phyloP scores from a whole-genome alignment of 192 early-diverging fungal species.

The Umbelopsis vinacea region DNA sequence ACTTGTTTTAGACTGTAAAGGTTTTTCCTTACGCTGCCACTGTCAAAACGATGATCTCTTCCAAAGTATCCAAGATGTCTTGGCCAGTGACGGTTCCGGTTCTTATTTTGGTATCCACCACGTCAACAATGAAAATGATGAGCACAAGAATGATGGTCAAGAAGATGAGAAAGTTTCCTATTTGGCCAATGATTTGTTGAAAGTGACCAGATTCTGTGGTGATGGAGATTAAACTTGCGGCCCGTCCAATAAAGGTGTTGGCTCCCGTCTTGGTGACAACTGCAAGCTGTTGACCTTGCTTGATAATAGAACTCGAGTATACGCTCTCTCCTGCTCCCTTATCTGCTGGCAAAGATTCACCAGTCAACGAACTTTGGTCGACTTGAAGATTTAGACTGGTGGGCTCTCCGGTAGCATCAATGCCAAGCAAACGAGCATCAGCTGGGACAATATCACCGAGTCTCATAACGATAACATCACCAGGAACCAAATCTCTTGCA shows the following conservation, averaged over 20 bases:
- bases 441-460: conserved; percentile 82
- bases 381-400: conserved; percentile 61
- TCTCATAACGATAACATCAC: conserved; percentile 73
- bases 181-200: conserved; percentile 76
- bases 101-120: conserved; percentile 36
- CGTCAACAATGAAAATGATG: conserved; percentile 57
- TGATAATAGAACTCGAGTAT: conserved; percentile 72
- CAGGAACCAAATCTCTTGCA: conserved; percentile 62
- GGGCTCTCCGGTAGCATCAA: conserved; percentile 54
- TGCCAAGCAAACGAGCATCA: conserved; percentile 60
- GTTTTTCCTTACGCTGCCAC: conserved; percentile 62
- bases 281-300: conserved; percentile 75
- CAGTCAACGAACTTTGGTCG: conserved; percentile 76
- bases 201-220: conserved; percentile 76
- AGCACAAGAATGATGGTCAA: conserved; percentile 55
- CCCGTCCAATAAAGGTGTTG: conserved; percentile 76
- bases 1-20: background rate
- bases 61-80: conserved; percentile 56
- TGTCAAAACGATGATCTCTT: conserved; percentile 68
- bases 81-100: conserved; percentile 53
- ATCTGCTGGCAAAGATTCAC: conserved; percentile 70
- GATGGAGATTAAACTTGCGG: conserved; percentile 70
- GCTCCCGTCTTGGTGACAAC: conserved; percentile 74
- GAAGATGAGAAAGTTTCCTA: conserved; percentile 78
- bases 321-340: conserved; percentile 63